phyloP scores from a whole-genome alignment of 2,329 filamentous ascomycete species.

The Paraphaeosphaeria minitans region DNA sequence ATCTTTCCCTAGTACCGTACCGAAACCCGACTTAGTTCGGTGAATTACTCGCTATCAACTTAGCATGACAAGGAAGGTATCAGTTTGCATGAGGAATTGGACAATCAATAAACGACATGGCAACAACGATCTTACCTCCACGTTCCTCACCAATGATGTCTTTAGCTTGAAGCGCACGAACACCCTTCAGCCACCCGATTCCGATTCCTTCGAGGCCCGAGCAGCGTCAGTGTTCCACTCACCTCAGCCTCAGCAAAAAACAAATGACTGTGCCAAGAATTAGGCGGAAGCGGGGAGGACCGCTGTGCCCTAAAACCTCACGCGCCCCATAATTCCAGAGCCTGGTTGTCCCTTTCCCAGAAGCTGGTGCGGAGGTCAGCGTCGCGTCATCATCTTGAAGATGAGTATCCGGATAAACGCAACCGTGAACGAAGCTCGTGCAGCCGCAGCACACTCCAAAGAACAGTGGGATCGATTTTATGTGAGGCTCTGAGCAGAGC shows the following conservation, averaged over 20 bases:
- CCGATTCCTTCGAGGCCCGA: slow-evolving; percentile 44
- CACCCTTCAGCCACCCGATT: slow-evolving; percentile 47
- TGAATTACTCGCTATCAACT: slow-evolving; percentile 32
- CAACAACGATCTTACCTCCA: slow-evolving; percentile 34
- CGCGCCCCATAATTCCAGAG: slow-evolving; percentile 43
- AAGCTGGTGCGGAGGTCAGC: slow-evolving; percentile 27
- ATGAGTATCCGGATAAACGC: slow-evolving; percentile 48
- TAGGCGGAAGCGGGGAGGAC: slow-evolving; percentile 45
- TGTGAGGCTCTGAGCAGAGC: slow-evolving; percentile 28
- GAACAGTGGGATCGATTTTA: slow-evolving; percentile 48
- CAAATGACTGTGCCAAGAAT: slow-evolving; percentile 41
- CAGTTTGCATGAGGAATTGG: slow-evolving; percentile 33
- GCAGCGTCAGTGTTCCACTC: slow-evolving; percentile 42
- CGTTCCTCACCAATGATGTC: slow-evolving; percentile 37
- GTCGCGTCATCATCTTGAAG: slow-evolving; percentile 23
- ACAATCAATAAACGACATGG: slow-evolving; percentile 35
- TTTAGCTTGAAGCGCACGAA: slow-evolving; percentile 44
- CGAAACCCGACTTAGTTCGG: slow-evolving; percentile 31
- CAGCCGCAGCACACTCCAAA: slow-evolving; percentile 42
- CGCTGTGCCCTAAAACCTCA: slow-evolving; percentile 46
- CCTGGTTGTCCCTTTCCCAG: slow-evolving; percentile 29
- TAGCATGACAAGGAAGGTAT: slow-evolving; percentile 40
- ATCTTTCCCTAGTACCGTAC: slow-evolving; percentile 32
- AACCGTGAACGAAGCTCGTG: slow-evolving; percentile 43
- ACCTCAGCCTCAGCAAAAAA: slow-evolving; percentile 47